Evolutionary conservation across 2,329 filamentous ascomycete genomes (phyloP).

Genomic region (Xenoacremonium recifei): DNA sequence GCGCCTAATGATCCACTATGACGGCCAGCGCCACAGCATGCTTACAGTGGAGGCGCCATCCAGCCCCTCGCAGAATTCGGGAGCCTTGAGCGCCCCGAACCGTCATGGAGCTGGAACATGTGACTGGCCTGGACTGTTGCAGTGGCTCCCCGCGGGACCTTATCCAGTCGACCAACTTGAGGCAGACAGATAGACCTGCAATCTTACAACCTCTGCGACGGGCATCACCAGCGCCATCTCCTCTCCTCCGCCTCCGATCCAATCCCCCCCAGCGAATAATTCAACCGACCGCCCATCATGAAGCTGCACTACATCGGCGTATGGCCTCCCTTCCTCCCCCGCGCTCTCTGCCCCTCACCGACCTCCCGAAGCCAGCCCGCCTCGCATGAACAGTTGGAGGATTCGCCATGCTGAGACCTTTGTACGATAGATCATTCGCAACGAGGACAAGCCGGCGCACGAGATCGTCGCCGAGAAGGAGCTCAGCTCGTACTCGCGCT

Average conservation of each 20-base stretch:
- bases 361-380: slow-evolving; percentile 4
- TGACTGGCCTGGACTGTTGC: slow-evolving; percentile 18
- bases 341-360: slow-evolving; percentile 23
- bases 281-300: slow-evolving; percentile 52
- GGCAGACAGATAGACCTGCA: too few species aligned
- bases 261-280: too few species aligned
- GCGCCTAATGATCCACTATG: too few species aligned
- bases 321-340: slow-evolving; percentile 41
- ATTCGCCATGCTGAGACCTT: slow-evolving; percentile 8
- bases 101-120: slow-evolving; percentile 27
- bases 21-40: slow-evolving; percentile 13
- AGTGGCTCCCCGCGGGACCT: slow-evolving; percentile 13
- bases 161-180: too few species aligned
- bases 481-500: slow-evolving; percentile 74
- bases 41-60: slow-evolving; percentile 1
- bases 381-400: background rate
- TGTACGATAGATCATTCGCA: slow-evolving; percentile 74
- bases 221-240: too few species aligned
- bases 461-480: slow-evolving; percentile 78
- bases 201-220: too few species aligned
- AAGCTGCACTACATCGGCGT: slow-evolving; percentile 88
- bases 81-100: slow-evolving; percentile 11
- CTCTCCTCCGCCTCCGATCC: too few species aligned
- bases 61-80: background rate
- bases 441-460: slow-evolving; percentile 71